phyloP scores from a whole-genome alignment of 306 rosid species.

The Quercus ilex region DNA sequence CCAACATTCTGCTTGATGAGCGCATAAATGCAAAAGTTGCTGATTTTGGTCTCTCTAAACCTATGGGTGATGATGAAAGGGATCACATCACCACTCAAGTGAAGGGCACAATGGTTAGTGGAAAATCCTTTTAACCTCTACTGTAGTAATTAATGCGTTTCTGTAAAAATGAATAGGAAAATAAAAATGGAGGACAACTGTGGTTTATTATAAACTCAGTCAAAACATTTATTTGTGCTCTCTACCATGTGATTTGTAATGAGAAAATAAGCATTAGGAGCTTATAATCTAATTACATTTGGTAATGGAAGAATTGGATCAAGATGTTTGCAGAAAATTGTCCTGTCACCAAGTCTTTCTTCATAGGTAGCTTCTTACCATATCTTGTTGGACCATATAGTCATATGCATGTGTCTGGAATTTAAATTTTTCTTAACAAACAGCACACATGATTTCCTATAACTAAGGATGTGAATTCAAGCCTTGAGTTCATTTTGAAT shows the following conservation, averaged over 20 bases:
- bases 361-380: background rate
- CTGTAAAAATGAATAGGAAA: background rate
- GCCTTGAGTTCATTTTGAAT: background rate
- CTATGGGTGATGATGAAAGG: slow-evolving; percentile 42
- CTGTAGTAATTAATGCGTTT: background rate
- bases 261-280: too few relatives aligned
- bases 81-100: slow-evolving; percentile 71
- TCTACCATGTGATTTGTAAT: too few relatives aligned
- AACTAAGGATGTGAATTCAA: background rate
- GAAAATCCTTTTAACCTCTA: background rate
- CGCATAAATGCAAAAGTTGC: slow-evolving; percentile 63
- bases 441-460: background rate
- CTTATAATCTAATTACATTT: too few relatives aligned
- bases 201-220: too few relatives aligned
- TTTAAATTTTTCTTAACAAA: background rate
- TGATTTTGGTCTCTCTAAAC: slow-evolving; percentile 86
- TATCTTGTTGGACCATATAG: background rate
- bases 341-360: background rate
- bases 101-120: slow-evolving; percentile 44
- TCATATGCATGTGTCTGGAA: background rate
- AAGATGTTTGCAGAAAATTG: too few relatives aligned
- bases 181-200: background rate
- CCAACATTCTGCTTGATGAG: slow-evolving; percentile 68
- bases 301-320: too few relatives aligned
- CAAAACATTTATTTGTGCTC: too few relatives aligned